A percentile compares a stretch with the other conserved stretches of the same genome.
Evolutionary conservation across 768 basidiomycete genomes (phyloP).

Genomic region (Pulveroboletus ravenelii): DNA sequence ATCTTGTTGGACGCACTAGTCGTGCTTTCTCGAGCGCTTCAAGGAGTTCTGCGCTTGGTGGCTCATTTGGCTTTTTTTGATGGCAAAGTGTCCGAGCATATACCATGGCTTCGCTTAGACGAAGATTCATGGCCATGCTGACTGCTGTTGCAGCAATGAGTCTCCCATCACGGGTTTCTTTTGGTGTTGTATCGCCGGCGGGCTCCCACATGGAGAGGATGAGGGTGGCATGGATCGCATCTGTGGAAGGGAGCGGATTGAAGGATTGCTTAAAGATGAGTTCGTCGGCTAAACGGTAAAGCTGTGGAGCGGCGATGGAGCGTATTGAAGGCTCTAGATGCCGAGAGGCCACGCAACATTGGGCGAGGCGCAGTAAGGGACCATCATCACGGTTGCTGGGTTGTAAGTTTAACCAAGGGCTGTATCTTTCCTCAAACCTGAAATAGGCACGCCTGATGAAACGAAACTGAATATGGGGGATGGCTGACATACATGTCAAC

Average conservation of each 20-base stretch:
- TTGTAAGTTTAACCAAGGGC: constrained; percentile 41
- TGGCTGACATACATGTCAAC: constrained; percentile 33
- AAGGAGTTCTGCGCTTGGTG: constrained; percentile 25
- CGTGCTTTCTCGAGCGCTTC: constrained; percentile 36
- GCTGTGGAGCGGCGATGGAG: constrained; percentile 34
- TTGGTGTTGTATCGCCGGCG: constrained; percentile 29
- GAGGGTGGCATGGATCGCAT: constrained; percentile 39
- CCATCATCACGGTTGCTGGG: constrained; percentile 28
- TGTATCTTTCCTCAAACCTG: constrained; percentile 42
- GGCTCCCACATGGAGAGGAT: constrained; percentile 44
- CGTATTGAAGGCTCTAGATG: constrained; percentile 37
- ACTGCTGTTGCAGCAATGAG: constrained; percentile 39
- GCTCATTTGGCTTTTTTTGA: constrained; percentile 26
- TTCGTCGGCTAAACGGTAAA: constrained; percentile 40
- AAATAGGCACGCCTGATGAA: background rate
- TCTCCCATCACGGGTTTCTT: constrained; percentile 36
- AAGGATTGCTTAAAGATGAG: constrained; percentile 38
- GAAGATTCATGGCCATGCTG: constrained; percentile 44
- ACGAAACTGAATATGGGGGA: background rate
- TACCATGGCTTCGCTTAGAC: constrained; percentile 34
- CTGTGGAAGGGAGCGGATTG: constrained; percentile 37
- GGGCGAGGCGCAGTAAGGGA: constrained; percentile 39
- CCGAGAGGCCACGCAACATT: constrained; percentile 43
- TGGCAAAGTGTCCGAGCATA: constrained; percentile 29
- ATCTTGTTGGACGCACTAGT: constrained; percentile 28